Percentiles rank a stretch among this genome's conserved stretches.
Evolutionary conservation across 1,284 basidiomycete genomes (phyloP).

Genomic region (Blastosporella zonata): DNA sequence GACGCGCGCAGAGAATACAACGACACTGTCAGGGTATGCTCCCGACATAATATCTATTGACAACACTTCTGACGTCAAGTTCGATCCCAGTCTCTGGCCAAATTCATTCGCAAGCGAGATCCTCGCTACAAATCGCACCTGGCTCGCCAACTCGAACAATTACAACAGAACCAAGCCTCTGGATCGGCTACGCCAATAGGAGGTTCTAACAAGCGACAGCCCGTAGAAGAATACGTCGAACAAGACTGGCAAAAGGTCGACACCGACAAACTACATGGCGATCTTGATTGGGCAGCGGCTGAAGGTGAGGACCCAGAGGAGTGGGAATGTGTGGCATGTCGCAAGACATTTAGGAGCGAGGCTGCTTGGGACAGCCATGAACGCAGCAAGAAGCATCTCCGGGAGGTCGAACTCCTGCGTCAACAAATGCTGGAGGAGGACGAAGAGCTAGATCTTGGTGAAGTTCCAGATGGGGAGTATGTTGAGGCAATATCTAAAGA

Average conservation of each 20-base stretch:
- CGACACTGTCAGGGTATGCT: slow-evolving; percentile 80
- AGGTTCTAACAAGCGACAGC: slow-evolving; percentile 20
- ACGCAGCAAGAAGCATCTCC: slow-evolving; percentile 92
- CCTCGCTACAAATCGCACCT: slow-evolving; percentile 84
- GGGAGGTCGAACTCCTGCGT: slow-evolving; percentile 76
- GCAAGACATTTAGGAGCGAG: slow-evolving; percentile 88
- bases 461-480: slow-evolving; percentile 24
- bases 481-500: background rate
- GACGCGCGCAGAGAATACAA: slow-evolving; percentile 91
- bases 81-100: slow-evolving; percentile 67
- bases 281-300: slow-evolving; percentile 67
- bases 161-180: slow-evolving; percentile 31
- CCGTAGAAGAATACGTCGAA: slow-evolving; percentile 53
- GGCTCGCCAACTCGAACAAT: slow-evolving; percentile 42
- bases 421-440: slow-evolving; percentile 78
- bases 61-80: slow-evolving; percentile 5
- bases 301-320: slow-evolving; percentile 73
- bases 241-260: slow-evolving; percentile 82
- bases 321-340: slow-evolving; percentile 97
- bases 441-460: slow-evolving; percentile 54
- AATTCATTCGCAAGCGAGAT: slow-evolving; percentile 91
- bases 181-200: slow-evolving; percentile 27
- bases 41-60: background rate
- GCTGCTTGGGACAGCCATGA: slow-evolving; percentile 97
- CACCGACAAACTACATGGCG: slow-evolving; percentile 43